Evolutionary conservation across 2,329 filamentous ascomycete species (phyloP), one percentile per base, ranked within the genome.

Genomic region (Endocalyx cinctus): DNA sequence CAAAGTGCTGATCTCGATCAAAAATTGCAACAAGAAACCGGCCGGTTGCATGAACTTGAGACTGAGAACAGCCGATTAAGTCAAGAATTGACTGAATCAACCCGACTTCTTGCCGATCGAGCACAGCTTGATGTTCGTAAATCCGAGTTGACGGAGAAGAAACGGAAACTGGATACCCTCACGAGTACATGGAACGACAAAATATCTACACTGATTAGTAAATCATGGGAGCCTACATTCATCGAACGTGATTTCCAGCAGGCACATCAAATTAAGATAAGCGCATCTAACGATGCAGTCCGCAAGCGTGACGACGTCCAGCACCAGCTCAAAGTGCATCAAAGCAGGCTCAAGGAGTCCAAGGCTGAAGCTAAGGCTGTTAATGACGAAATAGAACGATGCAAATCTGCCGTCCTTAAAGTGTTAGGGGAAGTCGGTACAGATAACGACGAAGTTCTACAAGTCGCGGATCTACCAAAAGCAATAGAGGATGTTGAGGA

Each of bases 121-220:
- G 92, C 90, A 10, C 82, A 85, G 48, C 71, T 98, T 10, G 86
- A 94, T 37, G 80, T 85, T 47, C 72, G 89, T 20, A 88, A 84
- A 51, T 89, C 88, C 47, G 85, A 95, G 51, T 61, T 87, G 17
- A 76, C 77, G 42, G 82, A 87, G 45, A 77, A 82, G 35, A 77
- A 84, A 55, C 74, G 77, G 20, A 84, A 84, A 41, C 67, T 97
- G 3, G 75, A 88, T 7, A 92, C 86, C 1, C 77, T 96, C 64
- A 77, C 69, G 41, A 78, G 69, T 29, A 87, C 87, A 0, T 87
- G 94, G 67, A 75, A 72, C 31, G 69, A 81, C 20, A 84, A 84
- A 45, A 69, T 98, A 15, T 69, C 74, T 10, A 64, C 70, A 5
- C 58, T 86, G 10, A 48, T 97, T 19, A 79, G 80, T 17, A 42